A percentile compares a stretch with the other conserved stretches of the same genome.
Conservation (phyloP, 2,329 filamentous ascomycete species). For the Ophiostoma pallidulum region DNA sequence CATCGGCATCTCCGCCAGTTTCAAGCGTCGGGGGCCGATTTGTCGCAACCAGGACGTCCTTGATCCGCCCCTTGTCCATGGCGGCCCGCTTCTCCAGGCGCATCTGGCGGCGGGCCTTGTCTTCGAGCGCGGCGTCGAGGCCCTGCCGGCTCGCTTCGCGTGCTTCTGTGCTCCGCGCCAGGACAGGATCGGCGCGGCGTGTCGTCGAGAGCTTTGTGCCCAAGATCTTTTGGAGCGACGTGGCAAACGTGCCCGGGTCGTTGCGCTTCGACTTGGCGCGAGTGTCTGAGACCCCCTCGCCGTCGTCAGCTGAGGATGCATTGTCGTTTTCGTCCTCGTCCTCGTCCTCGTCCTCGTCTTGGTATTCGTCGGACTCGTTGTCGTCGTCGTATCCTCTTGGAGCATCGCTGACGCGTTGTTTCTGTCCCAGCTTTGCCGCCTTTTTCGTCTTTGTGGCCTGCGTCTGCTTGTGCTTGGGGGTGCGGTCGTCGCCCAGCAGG, state of each 20-base stretch:
- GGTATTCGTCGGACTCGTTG: constrained; percentile 26
- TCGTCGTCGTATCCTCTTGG: too few relatives aligned
- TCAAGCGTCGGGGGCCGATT: constrained; percentile 12
- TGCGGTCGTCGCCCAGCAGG: constrained; percentile 22
- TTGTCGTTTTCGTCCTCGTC: constrained; percentile 30
- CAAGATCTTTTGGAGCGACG: constrained; percentile 86
- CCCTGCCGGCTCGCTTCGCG: constrained; percentile 62
- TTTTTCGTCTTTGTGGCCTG: constrained; percentile 11
- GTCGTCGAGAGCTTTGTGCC: constrained; percentile 75
- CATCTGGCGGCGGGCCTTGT: constrained; percentile 69
- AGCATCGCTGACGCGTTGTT: constrained; percentile 18
- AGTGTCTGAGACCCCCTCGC: neutral
- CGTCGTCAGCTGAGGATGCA: neutral
- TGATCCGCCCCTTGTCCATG: constrained; percentile 77
- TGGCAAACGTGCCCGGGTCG: constrained; percentile 84
- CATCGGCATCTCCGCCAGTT: constrained; percentile 21
- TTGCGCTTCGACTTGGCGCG: constrained; percentile 67
- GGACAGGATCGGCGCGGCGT: constrained; percentile 80
- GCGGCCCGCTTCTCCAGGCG: constrained; percentile 71
- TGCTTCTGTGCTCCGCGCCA: constrained; percentile 71
- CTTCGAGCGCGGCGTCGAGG: constrained; percentile 68
- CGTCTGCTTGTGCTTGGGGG: constrained; percentile 32
- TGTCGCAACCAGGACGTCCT: constrained; percentile 63
- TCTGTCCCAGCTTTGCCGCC: neutral
- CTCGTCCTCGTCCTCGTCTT: constrained; percentile 25